Base-by-base conservation (phyloP, 768 basidiomycete species). In the Termitomyces titanicus region DNA sequence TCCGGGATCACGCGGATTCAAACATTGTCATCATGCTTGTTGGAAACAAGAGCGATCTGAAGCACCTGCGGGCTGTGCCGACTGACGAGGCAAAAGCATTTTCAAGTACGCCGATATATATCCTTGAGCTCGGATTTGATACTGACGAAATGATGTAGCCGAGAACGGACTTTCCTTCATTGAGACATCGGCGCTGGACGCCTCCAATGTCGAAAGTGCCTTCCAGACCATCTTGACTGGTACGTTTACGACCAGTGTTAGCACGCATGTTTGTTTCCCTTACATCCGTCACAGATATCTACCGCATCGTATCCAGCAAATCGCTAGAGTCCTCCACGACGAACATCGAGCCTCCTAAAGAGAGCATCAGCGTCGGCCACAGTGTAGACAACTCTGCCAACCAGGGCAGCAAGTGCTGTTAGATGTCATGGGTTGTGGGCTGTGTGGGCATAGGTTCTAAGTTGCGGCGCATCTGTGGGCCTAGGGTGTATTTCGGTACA, bases 101-200 rank as follows among this genome's bases (percentile, higher is more conserved):
- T 71, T 75, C 94, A 34, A 80, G 94, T 93, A 70, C 67, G 85
- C 81, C 47, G 20, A 47, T 39, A 20, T 25, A 11, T 25, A n/a
- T 20, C 39, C 15, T 39, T n/a, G 13, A 51, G 8, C 51, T 44
- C 43, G 33, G 29, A 45, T 37, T 56, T 66, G 47, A 51, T 24
- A 51, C 17, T 34, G 3, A 44, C 37, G 48, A 35, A 57, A 44
- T 5, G 10, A 49, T 51, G 22, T 64, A 93, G 93, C 89, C 63
- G 94, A 96, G 75, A 94, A 95, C 66, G 86, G 86, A 20, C 73
- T 98, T 63, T 92, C 89, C 53, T 96, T 96, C 80, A 96, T 99
- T 62, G 96, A 99, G 80, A 99, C 96, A 57, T 99, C 96, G 67
- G 96, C 96, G 76, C 86, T 98, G 83, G 97, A 99, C 85, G 93